These are phyloP conservation scores for Phlebiopsis gigantea DNA, from an alignment of 768 basidiomycete species.

Conservation along the genomic window DNA sequence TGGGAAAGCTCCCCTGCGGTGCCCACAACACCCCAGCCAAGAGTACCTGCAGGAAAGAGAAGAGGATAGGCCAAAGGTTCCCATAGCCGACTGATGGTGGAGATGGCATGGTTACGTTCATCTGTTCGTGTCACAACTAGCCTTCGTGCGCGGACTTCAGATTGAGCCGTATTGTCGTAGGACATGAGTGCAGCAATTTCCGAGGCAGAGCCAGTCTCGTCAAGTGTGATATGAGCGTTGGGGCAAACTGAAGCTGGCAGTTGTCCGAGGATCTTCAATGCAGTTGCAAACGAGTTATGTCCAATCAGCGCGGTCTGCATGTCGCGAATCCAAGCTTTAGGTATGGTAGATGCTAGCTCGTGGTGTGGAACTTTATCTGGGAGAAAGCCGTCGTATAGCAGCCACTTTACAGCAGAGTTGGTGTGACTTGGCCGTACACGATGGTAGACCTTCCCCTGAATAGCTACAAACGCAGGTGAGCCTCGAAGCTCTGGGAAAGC, in stretches of 20 bases:
- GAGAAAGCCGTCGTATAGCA: constrained; percentile 29
- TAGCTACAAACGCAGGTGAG: constrained; percentile 17
- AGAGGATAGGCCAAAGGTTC: constrained; percentile 34
- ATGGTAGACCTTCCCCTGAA: constrained; percentile 30
- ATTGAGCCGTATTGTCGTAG: constrained; percentile 15
- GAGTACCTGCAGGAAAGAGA: constrained; percentile 30
- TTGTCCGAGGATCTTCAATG: constrained; percentile 8
- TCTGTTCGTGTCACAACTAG: constrained; percentile 13
- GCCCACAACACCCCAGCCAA: constrained; percentile 28
- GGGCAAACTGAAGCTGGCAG: constrained; percentile 13
- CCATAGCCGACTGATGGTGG: constrained; percentile 28
- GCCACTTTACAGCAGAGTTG: constrained; percentile 27
- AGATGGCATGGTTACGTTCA: constrained; percentile 15
- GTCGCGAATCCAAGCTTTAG: constrained; percentile 12
- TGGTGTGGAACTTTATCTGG: neutral
- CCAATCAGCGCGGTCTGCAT: constrained; percentile 6
- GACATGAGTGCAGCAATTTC: constrained; percentile 26
- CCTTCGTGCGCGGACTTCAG: constrained; percentile 13
- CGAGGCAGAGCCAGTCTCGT: constrained; percentile 19
- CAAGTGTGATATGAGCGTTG: constrained; percentile 14
- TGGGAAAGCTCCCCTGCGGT: neutral
- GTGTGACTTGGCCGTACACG: constrained; percentile 24
- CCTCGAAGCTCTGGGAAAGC: constrained; percentile 20
- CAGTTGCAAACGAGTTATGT: constrained; percentile 14
- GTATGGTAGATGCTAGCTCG: constrained; percentile 2